Percentiles rank a stretch among this genome's conserved stretches.
These are phyloP conservation scores for Dovyalis caffra DNA, from an alignment of 345 rosid species.

Conservation along the genomic window DNA sequence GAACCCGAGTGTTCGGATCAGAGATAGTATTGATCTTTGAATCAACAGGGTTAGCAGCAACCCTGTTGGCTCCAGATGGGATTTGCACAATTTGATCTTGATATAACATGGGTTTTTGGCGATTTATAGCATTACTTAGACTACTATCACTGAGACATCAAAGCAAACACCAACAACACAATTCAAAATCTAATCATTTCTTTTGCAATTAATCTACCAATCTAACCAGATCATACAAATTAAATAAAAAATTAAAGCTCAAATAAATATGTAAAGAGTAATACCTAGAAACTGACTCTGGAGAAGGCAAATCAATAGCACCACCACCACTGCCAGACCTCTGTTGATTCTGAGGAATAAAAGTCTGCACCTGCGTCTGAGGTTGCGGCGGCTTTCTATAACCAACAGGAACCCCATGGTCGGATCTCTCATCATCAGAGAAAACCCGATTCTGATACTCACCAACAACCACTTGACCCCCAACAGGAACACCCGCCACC, in stretches of 20 bases:
- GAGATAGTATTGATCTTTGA: conserved; percentile 49
- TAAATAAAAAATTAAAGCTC: neutral
- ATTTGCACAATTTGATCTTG: conserved; percentile 67
- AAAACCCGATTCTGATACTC: conserved; percentile 52
- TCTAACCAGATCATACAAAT: neutral
- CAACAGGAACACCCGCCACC: conserved; percentile 39
- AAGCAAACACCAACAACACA: conserved; percentile 28
- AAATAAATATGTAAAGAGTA: neutral
- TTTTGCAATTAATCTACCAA: neutral
- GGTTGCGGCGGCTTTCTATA: conserved; percentile 50
- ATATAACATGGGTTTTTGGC: conserved; percentile 59
- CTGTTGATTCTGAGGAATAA: conserved; percentile 48
- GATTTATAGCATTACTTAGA: conserved; percentile 56
- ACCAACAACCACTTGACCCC: conserved; percentile 22
- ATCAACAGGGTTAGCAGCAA: conserved; percentile 44
- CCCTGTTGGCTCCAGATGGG: conserved; percentile 51
- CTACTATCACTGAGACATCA: conserved; percentile 72
- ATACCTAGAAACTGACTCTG: conserved; percentile 91
- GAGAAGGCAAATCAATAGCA: conserved; percentile 60
- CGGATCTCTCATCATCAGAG: conserved; percentile 96
- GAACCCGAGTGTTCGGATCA: conserved; percentile 52
- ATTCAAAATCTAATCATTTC: conserved; percentile 30
- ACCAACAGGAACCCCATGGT: conserved; percentile 60
- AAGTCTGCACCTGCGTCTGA: conserved; percentile 29
- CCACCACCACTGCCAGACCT: conserved; percentile 48